phyloP scores from a whole-genome alignment of 2,329 filamentous ascomycete genomes.

The Colletotrichum paranaense region DNA sequence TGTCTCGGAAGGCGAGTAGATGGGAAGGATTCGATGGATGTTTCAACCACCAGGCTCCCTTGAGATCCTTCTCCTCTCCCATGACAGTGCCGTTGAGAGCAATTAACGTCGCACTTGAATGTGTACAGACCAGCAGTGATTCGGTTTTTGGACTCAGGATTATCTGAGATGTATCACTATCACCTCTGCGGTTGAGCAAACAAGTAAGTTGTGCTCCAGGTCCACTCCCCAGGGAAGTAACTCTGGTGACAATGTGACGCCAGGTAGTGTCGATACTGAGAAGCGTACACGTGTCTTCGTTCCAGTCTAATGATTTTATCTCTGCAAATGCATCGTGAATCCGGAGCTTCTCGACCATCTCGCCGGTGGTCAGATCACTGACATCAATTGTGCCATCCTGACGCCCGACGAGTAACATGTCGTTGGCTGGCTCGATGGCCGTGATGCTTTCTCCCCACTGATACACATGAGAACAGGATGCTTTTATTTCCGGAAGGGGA shows the following conservation, averaged over 20 bases:
- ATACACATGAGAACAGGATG: neutral
- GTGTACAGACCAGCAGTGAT: neutral
- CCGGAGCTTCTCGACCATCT: neutral
- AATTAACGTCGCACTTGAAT: neutral
- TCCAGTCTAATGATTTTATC: neutral
- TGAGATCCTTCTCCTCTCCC: neutral
- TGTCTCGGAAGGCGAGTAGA: neutral
- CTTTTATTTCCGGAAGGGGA: neutral
- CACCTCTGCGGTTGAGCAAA: neutral
- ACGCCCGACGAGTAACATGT: neutral
- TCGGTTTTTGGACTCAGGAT: neutral
- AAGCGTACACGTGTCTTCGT: neutral
- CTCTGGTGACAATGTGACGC: too few relatives aligned
- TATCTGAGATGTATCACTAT: neutral
- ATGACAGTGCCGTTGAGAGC: neutral
- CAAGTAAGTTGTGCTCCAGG: neutral
- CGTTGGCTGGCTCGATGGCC: neutral
- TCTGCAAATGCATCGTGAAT: neutral
- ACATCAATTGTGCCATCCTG: neutral
- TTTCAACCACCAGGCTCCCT: neutral
- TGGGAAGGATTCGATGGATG: neutral
- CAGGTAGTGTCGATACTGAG: neutral
- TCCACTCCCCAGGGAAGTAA: neutral
- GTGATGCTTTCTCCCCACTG: neutral
- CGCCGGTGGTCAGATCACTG: neutral